A percentile compares a stretch with the other conserved stretches of the same genome.
Conservation (phyloP, 352 stramenopile genomes). For the Phytophthora sojae region DNA sequence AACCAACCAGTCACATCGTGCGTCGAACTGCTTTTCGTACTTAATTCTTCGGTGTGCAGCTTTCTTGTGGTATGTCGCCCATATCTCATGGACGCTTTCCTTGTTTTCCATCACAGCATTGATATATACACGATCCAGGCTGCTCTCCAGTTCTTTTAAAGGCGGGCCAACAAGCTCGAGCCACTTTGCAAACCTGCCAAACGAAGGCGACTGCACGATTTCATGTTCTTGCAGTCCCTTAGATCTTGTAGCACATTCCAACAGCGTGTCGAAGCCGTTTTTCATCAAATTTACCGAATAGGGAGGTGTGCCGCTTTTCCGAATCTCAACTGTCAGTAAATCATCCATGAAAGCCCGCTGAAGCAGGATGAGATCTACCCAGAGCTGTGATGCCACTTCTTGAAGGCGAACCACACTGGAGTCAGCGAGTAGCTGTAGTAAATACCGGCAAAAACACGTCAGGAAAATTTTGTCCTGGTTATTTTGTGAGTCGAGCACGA, state of each 20-base stretch:
- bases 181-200: constrained; percentile 70
- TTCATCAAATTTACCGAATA: constrained; percentile 87
- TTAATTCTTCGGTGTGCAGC: constrained; percentile 41
- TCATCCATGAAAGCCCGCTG: constrained; percentile 60
- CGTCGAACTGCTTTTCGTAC: constrained; percentile 50
- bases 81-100: constrained; percentile 63
- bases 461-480: constrained; percentile 71
- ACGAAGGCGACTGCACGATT: constrained; percentile 28
- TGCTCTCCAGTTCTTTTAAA: constrained; percentile 70
- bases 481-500: constrained; percentile 61
- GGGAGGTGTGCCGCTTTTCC: constrained; percentile 47
- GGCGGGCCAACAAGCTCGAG: constrained; percentile 72
- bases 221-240: constrained; percentile 13
- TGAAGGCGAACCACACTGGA: constrained; percentile 45
- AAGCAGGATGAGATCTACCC: constrained; percentile 77
- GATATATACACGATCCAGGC: constrained; percentile 69
- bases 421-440: constrained; percentile 63
- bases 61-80: constrained; percentile 57
- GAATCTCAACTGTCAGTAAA: constrained; percentile 73
- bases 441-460: constrained; percentile 65
- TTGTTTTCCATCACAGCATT: constrained; percentile 59
- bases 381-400: constrained; percentile 61
- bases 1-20: constrained; percentile 52
- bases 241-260: constrained; percentile 37
- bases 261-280: constrained; percentile 73